Base-by-base conservation (phyloP, 805 yeast genomes). In the Suhomyces emberorum region DNA sequence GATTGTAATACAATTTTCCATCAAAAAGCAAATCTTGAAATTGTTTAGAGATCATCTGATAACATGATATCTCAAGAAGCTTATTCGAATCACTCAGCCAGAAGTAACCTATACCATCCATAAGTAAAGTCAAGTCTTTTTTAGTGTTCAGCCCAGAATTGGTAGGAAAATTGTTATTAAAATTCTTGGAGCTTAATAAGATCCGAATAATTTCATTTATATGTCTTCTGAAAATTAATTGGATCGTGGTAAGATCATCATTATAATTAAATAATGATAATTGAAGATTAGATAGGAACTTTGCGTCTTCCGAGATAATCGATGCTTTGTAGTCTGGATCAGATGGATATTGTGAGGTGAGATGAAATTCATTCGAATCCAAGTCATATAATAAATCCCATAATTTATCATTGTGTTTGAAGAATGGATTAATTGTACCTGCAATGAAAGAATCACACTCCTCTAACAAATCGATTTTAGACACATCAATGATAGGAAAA, bases 351-450 rank as follows among this genome's bases (percentile, higher is more conserved):
- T 50, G 54, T 12, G 54, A 35, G n/a, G 59, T 50, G 14, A 68
- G 37, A 20, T 52, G 46, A 26, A 78, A 48, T 36, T 64, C 70
- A 30, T 72, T 73, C 0, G 67, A 34, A 48, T 81, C 88, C 42
- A 83, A 48, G 52, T 83, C 81, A 38, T 78, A 74, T 41, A 76
- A 69, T 21, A 78, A 54, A 53, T 83, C 85, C 83, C 84, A 82
- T 15, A 74, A 50, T 30, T 65, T 66, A 21, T 63, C 65, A 38
- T 72, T 72, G 21, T 73, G 68, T 48, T 77, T 77, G 51, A 83
- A 75, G 27, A 80, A 72, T 11, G 82, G 74, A 51, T 83, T 83
- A 27, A 82, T 76, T 3, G 88, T 81, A 3, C 91, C 91, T 2
- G 83, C 72, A 32, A 83, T 59, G 46, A 64, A 76, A 19, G 60